A percentile compares a stretch with the other conserved stretches of the same genome.
Evolutionary conservation across 441 rosid species (phyloP).

Genomic region (Gossypium lobatum): DNA sequence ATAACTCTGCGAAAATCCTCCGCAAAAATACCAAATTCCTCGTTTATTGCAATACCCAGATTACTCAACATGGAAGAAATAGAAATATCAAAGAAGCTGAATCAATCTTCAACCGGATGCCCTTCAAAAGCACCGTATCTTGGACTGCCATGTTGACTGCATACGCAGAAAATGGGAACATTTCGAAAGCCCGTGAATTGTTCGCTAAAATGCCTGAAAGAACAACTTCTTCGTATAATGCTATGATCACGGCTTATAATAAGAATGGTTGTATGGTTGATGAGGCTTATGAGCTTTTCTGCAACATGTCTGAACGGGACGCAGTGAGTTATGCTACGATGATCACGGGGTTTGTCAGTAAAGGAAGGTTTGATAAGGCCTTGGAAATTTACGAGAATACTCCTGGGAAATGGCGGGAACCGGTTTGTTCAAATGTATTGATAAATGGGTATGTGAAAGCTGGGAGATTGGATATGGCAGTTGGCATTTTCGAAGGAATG

Average conservation of each 20-base stretch:
- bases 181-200: constrained; percentile 43
- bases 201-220: constrained; percentile 67
- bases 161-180: constrained; percentile 43
- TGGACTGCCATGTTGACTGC: constrained; percentile 77
- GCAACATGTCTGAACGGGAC: constrained; percentile 37
- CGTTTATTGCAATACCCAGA: constrained; percentile 53
- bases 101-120: constrained; percentile 46
- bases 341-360: constrained; percentile 59
- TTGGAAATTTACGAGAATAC: constrained; percentile 33
- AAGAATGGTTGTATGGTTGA: constrained; percentile 36
- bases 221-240: constrained; percentile 53
- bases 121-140: constrained; percentile 44
- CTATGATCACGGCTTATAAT: constrained; percentile 65
- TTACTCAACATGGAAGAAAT: constrained; percentile 46
- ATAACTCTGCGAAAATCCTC: background rate
- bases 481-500: constrained; percentile 49
- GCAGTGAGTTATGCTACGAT: constrained; percentile 55
- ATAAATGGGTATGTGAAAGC: constrained; percentile 53
- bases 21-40: constrained; percentile 21
- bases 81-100: constrained; percentile 50
- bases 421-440: constrained; percentile 62
- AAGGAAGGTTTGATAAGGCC: constrained; percentile 49
- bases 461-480: constrained; percentile 49
- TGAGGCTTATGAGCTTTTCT: constrained; percentile 39
- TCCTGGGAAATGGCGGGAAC: constrained; percentile 50